Base-by-base conservation (phyloP, 106 monocot species). In the Platanthera guangdongensis region DNA sequence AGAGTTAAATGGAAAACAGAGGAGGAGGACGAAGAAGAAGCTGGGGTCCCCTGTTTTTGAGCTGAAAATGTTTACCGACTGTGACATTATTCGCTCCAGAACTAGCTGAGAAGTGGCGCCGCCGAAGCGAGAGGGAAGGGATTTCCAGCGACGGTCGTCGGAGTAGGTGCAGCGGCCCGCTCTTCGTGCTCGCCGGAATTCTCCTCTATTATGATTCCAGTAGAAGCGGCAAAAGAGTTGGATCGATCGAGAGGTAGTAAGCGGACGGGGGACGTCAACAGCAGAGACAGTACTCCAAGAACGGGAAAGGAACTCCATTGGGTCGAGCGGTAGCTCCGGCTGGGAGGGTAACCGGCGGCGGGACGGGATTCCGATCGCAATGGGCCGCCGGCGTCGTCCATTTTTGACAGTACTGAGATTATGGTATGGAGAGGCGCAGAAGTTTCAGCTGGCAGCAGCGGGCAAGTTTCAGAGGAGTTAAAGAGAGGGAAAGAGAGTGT, bases 11-110 rank as follows among this genome's bases (percentile, higher is more conserved):
- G 14, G 22, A 47, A 74, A n/a, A 54, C 45, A 19, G 47, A 15
- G 22, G 5, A 49, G 21, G 30, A 9, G 49, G 28, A 14, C 50
- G 19, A 70, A 14, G 53, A 54, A 70, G n/a, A 46, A 16, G 1
- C 4, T n/a, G 0, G 7, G 18, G 4, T 73, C 52, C 73, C 22
- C 51, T 52, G 25, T 52, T 52, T 22, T 0, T 0, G 5, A 18
- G 52, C 32, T 47, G 7, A 70, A 48, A 70, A 9, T 18, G 21
- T 85, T 73, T 68, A 92, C 91, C 72, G 91, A 92, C 49, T 88
- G 91, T 3, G 91, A 88, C 91, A 92, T 92, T 75, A 92, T 92
- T 28, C 88, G 52, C 74, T 92, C 91, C 69, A 92, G 49, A 47
- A 92, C 88, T 50, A 92, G 81, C 86, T 88, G 91, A 4, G 88